Evolutionary conservation across 805 yeast genomes (phyloP), one percentile per base, ranked within the genome.

Genomic region (Candida dajiaensis): DNA sequence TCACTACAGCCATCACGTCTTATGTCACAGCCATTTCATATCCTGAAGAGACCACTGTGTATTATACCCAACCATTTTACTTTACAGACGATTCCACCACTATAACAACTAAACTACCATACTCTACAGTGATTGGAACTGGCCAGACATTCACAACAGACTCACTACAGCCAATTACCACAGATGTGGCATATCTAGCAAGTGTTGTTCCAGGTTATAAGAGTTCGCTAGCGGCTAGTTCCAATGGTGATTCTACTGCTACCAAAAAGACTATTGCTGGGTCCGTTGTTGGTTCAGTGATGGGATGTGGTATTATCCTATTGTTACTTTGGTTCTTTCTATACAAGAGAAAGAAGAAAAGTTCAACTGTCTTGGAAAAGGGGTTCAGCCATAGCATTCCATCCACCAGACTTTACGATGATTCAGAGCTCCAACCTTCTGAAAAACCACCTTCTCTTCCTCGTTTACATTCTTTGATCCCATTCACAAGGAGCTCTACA

Each of bases 231-330:
- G 4, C 38, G 11, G n/a, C 42, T 4, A 6, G 26, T 21, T 26
- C 42, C n/a, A 12, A 19, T 19, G 16, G 18, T 4, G 25, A 15
- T 20, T 38, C 43, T 10, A 39, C 18, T 15, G 11, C 28, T 26
- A 35, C 43, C 4, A 53, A 43, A 7, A 51, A 52, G 6, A 55
- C 56, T 0, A 53, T 59, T 41, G 59, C 58, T 5, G 64, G 64
- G 1, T 57, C 62, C 6, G 61, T 59, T 25, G 61, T 59, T 23
- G 64, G 64, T 4, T 44, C 58, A 10, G 54, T 58, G 21, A 48
- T 41, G 21, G 62, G 61, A n/a, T 43, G 48, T 2, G 40, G 45
- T 3, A n/a, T 54, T 1, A 23, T 55, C 1, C 11, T 58, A 4
- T 29, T 53, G 10, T 7, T 52, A 2, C 6, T 47, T 2, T 55